These are phyloP conservation scores for Penicillium sp. DNA, from an alignment of 2,329 filamentous ascomycete species.

Conservation along the genomic window DNA sequence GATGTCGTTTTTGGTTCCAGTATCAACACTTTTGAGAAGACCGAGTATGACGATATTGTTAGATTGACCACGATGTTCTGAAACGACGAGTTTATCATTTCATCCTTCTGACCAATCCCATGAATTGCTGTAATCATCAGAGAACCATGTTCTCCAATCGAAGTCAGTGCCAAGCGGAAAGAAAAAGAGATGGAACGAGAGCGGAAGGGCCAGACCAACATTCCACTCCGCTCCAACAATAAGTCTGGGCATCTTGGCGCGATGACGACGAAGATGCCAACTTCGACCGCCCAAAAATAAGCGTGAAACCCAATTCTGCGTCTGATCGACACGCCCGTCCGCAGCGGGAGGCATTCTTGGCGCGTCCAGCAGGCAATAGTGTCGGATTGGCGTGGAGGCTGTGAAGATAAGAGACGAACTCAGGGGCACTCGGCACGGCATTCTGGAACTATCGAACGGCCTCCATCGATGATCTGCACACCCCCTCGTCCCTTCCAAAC, in stretches of 20 bases:
- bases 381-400: slow-evolving; percentile 11
- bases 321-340: slow-evolving; percentile 14
- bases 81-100: too few species aligned
- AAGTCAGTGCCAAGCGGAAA: too few species aligned
- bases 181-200: too few species aligned
- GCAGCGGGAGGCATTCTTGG: slow-evolving; percentile 14
- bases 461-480: not conserved
- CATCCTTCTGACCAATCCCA: too few species aligned
- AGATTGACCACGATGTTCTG: too few species aligned
- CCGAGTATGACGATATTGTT: too few species aligned
- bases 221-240: not conserved
- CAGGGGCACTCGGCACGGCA: slow-evolving; percentile 9
- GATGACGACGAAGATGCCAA: slow-evolving; percentile 4
- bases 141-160: too few species aligned
- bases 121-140: too few species aligned
- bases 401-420: slow-evolving; percentile 15
- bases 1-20: too few species aligned
- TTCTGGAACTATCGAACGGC: not conserved
- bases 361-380: slow-evolving; percentile 16
- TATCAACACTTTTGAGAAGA: too few species aligned
- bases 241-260: slow-evolving; percentile 15
- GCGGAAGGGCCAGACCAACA: too few species aligned
- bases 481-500: not conserved
- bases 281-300: slow-evolving; percentile 10
- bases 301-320: slow-evolving; percentile 7